Evolutionary conservation across 2,329 filamentous ascomycete species (phyloP), one percentile per base, ranked within the genome.

Genomic region (Fusarium chaquense): DNA sequence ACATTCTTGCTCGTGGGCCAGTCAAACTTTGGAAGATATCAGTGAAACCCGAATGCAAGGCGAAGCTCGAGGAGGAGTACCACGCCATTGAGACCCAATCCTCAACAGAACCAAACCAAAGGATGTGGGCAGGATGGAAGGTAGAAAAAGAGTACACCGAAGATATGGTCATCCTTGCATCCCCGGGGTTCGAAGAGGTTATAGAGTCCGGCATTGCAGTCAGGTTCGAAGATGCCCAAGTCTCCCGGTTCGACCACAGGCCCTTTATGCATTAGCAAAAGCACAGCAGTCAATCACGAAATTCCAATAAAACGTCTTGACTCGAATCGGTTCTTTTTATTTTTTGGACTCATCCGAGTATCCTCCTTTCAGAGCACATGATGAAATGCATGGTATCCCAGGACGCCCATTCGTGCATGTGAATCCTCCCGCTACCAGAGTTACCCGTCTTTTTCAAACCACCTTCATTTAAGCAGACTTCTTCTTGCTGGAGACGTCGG

Each of bases 401-500:
- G 83, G 83, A 87, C 84, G 85, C 85, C 85, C 80, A 80, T 79
- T 83, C 77, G 80, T 83, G 81, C 78, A 78, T 78, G 73, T 77
- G 73, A 75, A 76, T 77, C 73, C 73, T 79, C 74, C 73, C 73
- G 70, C 75, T 65, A 71, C 73, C 73, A 74, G 72, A 71, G 49
- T 53, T 70, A 58, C 72, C 71, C 69, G 57, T 73, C 20, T 20
- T 71, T 73, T 70, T 69, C 69, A 67, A 70, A 70, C 67, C 65
- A 70, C 55, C 60, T 67, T 61, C 55, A 35, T 50, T 76, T 71
- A 74, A 65, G 56, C 46, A 53, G 64, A 73, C 70, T 75, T 72
- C 67, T 76, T 80, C 82, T 94, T 85, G 82, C 85, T 86, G 76
- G 82, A 81, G 70, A 86, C 82, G 74, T 86, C 84, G 78, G 83